These are phyloP conservation scores for Trametes versicolor DNA, from an alignment of 1,284 basidiomycete species.

Conservation along the genomic window DNA sequence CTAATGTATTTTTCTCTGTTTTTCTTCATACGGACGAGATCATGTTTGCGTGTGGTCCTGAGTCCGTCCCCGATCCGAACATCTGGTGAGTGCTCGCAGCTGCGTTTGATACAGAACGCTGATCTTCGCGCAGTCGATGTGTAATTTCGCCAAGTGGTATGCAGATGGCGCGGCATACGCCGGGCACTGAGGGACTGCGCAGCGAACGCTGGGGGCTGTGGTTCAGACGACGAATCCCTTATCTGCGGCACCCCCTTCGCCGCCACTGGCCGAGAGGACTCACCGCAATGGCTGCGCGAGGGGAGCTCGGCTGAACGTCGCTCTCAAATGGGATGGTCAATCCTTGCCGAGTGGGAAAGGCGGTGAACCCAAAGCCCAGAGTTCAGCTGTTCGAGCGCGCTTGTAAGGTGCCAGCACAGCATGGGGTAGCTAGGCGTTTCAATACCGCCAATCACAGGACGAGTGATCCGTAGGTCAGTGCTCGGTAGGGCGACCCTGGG, in stretches of 20 bases:
- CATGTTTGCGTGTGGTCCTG: neutral
- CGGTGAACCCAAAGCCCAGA: neutral
- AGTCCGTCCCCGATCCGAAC: too few relatives aligned
- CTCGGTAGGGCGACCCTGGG: neutral
- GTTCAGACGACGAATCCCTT: neutral
- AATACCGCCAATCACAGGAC: neutral
- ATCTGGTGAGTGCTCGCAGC: too few relatives aligned
- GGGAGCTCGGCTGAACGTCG: too few relatives aligned
- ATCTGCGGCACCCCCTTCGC: neutral
- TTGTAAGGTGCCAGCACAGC: neutral
- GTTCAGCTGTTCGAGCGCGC: neutral
- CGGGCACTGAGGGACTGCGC: neutral
- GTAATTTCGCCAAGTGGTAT: neutral
- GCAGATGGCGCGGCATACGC: neutral
- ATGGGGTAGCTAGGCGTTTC: neutral
- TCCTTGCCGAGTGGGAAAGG: neutral
- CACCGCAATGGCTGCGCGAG: neutral
- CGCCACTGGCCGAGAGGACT: neutral
- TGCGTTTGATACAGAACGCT: neutral
- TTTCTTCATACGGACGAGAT: neutral
- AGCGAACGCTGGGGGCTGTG: neutral
- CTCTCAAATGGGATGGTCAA: neutral
- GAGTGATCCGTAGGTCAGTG: neutral
- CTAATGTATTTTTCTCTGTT: constrained; percentile 14
- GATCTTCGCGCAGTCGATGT: neutral